Conservation (phyloP, 805 yeast genomes). For the Hanseniaspora meyeri region DNA sequence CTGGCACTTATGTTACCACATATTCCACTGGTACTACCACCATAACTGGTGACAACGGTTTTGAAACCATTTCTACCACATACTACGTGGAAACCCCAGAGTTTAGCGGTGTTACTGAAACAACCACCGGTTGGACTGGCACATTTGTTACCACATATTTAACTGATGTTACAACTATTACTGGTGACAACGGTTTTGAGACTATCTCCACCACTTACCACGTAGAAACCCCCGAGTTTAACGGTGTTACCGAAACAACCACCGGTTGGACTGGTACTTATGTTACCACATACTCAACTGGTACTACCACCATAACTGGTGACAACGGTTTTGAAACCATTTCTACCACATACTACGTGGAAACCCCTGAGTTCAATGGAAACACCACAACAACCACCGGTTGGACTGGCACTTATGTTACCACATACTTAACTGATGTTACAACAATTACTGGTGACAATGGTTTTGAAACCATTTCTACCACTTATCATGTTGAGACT, state of each 20-base stretch:
- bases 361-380: not conserved
- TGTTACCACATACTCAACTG: not conserved
- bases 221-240: conserved; percentile 1
- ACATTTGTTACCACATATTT: not conserved
- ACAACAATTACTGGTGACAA: not conserved
- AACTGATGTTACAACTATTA: not conserved
- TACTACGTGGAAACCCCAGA: not conserved
- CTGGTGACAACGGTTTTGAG: not conserved
- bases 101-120: too few species aligned
- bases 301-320: not conserved
- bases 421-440: not conserved
- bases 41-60: not conserved
- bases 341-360: conserved; percentile 1
- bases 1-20: not conserved
- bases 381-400: conserved; percentile 1
- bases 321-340: not conserved
- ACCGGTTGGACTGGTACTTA: not conserved
- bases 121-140: not conserved
- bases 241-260: not conserved
- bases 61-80: not conserved
- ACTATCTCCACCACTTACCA: not conserved
- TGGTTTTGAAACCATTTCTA: not conserved
- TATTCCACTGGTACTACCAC: not conserved
- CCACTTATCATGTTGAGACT: not conserved
- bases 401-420: not conserved